A percentile compares a stretch with the other conserved stretches of the same genome.
phyloP scores from a whole-genome alignment of 116 monocot genomes.

The Cymodocea nodosa region DNA sequence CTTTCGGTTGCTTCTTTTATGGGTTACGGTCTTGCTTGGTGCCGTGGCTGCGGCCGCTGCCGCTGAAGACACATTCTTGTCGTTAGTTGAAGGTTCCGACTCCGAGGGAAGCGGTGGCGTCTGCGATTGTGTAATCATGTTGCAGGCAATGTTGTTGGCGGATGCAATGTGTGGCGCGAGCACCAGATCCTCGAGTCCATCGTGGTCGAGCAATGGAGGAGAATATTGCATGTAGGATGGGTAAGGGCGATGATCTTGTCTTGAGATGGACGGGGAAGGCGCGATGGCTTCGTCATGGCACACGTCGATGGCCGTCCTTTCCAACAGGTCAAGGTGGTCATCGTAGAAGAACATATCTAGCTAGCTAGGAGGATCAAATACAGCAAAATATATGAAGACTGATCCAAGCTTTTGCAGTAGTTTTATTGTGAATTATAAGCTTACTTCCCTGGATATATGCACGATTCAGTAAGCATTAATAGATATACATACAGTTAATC shows the following conservation, averaged over 20 bases:
- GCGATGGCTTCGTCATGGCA: background rate
- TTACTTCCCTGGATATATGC: too few relatives aligned
- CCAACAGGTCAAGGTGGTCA: too few relatives aligned
- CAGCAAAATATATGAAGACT: too few relatives aligned
- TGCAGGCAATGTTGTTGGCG: background rate
- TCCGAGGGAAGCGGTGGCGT: background rate
- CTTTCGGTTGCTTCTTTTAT: slow-evolving; percentile 23
- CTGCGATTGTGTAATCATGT: background rate
- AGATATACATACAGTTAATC: too few relatives aligned
- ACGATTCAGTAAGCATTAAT: too few relatives aligned
- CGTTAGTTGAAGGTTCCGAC: background rate
- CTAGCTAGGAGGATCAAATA: too few relatives aligned
- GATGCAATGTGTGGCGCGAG: background rate
- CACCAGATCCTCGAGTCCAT: slow-evolving; percentile 2
- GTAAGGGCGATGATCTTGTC: background rate
- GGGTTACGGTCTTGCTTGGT: background rate
- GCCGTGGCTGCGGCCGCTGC: background rate
- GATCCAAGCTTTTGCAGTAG: too few relatives aligned
- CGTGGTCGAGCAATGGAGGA: background rate
- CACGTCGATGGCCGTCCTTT: too few relatives aligned
- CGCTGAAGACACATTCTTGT: background rate
- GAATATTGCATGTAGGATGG: background rate
- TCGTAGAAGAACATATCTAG: too few relatives aligned
- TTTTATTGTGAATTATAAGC: too few relatives aligned
- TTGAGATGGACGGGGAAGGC: background rate